phyloP scores from a whole-genome alignment of 495 filamentous ascomycete species.

The Penicillium nucicola region DNA sequence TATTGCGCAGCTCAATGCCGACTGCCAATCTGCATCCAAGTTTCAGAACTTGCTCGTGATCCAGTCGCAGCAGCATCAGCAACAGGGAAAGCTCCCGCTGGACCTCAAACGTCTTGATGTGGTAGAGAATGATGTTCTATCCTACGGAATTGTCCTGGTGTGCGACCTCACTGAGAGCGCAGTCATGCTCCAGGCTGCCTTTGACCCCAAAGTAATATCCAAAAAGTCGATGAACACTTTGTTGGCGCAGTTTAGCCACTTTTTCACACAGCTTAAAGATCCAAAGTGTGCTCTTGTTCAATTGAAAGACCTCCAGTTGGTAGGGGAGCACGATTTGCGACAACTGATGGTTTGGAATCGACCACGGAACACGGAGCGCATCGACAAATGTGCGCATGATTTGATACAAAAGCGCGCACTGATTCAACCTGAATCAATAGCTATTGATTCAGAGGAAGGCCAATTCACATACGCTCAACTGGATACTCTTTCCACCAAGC shows the following conservation, averaged over 20 bases:
- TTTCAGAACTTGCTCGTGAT: background rate
- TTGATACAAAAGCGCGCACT: background rate
- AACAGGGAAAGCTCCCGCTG: background rate
- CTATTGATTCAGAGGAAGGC: constrained; percentile 44
- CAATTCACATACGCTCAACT: constrained; percentile 46
- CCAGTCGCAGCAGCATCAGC: background rate
- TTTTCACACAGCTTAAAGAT: background rate
- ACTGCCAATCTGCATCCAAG: background rate
- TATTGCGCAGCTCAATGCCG: too few species aligned
- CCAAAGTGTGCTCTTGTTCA: background rate
- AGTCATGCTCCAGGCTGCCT: background rate
- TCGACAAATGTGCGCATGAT: background rate
- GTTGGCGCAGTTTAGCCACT: background rate
- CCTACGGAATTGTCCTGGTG: background rate
- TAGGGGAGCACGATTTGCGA: background rate
- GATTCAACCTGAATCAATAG: constrained; percentile 19
- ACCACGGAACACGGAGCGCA: background rate
- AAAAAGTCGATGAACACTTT: background rate
- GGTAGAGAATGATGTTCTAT: background rate
- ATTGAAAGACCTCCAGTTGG: background rate
- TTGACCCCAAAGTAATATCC: background rate
- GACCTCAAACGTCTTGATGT: background rate
- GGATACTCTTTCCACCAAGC: constrained; percentile 25
- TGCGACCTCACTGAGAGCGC: background rate
- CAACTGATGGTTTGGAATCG: background rate